Percentiles rank a stretch among this genome's conserved stretches.
Evolutionary conservation across 2,329 filamentous ascomycete genomes (phyloP).

Genomic region (Aspergillus candidus): DNA sequence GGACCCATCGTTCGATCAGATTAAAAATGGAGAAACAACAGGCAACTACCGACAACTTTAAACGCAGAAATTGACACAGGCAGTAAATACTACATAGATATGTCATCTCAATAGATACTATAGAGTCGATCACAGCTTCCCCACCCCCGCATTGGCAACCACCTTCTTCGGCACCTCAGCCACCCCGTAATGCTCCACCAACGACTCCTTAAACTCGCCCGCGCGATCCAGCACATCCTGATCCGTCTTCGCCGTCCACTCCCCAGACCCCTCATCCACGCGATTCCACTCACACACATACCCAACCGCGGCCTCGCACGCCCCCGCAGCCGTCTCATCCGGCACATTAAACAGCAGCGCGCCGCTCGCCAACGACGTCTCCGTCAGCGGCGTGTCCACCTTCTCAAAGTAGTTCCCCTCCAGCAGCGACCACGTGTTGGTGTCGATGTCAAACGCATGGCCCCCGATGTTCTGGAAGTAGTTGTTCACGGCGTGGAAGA

Average conservation of each 20-base stretch:
- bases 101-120: too few species aligned
- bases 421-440: constrained; percentile 44
- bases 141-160: constrained; percentile 13
- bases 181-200: constrained; percentile 6
- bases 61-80: too few species aligned
- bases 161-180: constrained; percentile 11
- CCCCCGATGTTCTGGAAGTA: constrained; percentile 55
- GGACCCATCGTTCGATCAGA: too few species aligned
- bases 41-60: too few species aligned
- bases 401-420: constrained; percentile 57
- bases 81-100: too few species aligned
- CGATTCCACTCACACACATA: constrained; percentile 14
- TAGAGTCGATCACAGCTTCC: constrained; percentile 5
- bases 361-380: constrained; percentile 7
- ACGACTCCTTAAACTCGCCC: constrained; percentile 2
- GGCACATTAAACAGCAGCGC: constrained; percentile 9
- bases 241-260: constrained; percentile 5
- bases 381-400: constrained; percentile 33
- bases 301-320: constrained; percentile 3
- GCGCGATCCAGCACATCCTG: constrained; percentile 4
- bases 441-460: constrained; percentile 53
- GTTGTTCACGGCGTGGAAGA: constrained; percentile 56
- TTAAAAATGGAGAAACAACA: too few species aligned
- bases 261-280: constrained; percentile 1
- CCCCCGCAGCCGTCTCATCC: constrained; percentile 4